Evolutionary conservation across 495 filamentous ascomycete genomes (phyloP).

Genomic region (Bombardia bombarda): DNA sequence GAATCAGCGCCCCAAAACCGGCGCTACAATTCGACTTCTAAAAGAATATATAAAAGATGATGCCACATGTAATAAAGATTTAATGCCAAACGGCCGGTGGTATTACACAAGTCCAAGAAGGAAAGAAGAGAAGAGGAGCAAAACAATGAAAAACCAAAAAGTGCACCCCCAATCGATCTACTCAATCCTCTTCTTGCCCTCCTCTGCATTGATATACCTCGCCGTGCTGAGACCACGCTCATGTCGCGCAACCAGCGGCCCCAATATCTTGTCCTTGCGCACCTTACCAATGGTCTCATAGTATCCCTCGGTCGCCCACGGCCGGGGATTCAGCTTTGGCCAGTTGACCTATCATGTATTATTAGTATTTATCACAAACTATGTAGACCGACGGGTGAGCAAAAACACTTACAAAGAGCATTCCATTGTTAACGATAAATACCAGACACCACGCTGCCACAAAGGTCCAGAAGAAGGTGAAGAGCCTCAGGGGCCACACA

Average conservation of each 20-base stretch:
- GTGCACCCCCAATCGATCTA: constrained; percentile 36
- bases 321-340: constrained; percentile 86
- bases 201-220: constrained; percentile 73
- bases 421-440: constrained; percentile 76
- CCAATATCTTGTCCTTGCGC: constrained; percentile 67
- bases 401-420: constrained; percentile 72
- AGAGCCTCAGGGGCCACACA: constrained; percentile 69
- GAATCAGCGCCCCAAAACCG: too few species aligned
- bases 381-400: background rate
- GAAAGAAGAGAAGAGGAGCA: too few species aligned
- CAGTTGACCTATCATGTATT: constrained; percentile 69
- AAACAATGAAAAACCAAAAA: constrained; percentile 2
- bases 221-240: constrained; percentile 73
- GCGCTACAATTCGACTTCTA: too few species aligned
- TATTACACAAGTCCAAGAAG: too few species aligned
- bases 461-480: constrained; percentile 65
- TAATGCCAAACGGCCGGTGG: too few species aligned
- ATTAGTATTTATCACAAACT: constrained; percentile 11
- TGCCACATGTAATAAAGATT: too few species aligned
- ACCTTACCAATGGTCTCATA: constrained; percentile 76
- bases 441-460: constrained; percentile 59
- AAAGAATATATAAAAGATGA: too few species aligned
- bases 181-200: constrained; percentile 95
- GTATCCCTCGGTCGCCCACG: constrained; percentile 78
- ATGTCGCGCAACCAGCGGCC: constrained; percentile 60